A percentile compares a stretch with the other conserved stretches of the same genome.
These are phyloP conservation scores for Scutellaria galericulata DNA, from an alignment of 257 asterid species.

Conservation along the genomic window DNA sequence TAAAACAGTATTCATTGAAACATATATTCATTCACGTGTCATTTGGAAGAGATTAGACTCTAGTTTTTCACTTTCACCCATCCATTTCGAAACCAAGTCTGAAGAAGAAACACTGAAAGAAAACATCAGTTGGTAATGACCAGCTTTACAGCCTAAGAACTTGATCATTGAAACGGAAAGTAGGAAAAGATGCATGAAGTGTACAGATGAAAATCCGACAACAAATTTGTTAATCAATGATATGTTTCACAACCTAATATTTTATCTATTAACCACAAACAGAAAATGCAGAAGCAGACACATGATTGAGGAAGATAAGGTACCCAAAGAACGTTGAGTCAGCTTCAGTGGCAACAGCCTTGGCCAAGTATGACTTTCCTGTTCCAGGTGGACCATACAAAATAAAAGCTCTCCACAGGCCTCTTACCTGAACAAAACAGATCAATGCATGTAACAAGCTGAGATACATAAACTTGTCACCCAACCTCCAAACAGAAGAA, in stretches of 20 bases:
- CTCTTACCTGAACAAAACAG: conserved; percentile 72
- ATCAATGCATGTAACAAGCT: not conserved
- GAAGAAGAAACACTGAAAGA: conserved; percentile 90
- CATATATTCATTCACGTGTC: conserved; percentile 67
- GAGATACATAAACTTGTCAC: not conserved
- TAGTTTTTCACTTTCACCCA: conserved; percentile 99
- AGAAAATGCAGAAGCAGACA: conserved; percentile 2
- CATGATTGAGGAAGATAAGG: conserved; percentile 27
- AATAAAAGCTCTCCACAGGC: conserved; percentile 98
- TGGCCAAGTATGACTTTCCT: conserved; percentile 96
- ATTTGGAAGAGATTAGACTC: conserved; percentile 95
- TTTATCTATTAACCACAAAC: conserved; percentile 5
- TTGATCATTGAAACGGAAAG: conserved; percentile 31
- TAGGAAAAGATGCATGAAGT: conserved; percentile 14
- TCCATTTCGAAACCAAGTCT: conserved; percentile 99
- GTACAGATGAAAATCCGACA: conserved; percentile 15
- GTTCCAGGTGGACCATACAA: conserved; percentile 99
- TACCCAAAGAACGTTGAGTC: conserved; percentile 98
- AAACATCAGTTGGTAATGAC: conserved; percentile 64
- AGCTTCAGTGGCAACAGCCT: conserved; percentile 99
- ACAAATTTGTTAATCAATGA: conserved; percentile 14
- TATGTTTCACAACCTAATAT: conserved; percentile 16
- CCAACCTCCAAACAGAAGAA: conserved; percentile 23
- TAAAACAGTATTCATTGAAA: too few relatives aligned
- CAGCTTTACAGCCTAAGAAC: conserved; percentile 54